Conservation (phyloP, 2,329 filamentous ascomycete species). For the Cladosporium halotolerans region DNA sequence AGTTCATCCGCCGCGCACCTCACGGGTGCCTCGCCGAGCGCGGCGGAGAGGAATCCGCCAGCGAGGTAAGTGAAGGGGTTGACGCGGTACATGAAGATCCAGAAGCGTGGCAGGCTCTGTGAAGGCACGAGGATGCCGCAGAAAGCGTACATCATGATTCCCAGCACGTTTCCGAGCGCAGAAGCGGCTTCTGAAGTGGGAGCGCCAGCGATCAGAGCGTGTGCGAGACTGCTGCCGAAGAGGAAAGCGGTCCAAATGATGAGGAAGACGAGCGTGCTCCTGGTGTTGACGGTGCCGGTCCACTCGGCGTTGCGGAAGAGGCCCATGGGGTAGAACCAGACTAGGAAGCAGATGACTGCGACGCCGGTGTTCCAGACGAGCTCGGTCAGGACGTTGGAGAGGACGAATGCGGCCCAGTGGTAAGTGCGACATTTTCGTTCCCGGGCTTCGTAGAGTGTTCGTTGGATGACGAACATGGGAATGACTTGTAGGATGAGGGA, state of each 20-base stretch:
- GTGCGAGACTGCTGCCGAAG: conserved; percentile 64
- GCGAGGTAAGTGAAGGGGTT: conserved; percentile 59
- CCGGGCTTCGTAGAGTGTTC: conserved; percentile 51
- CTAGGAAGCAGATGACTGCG: conserved; percentile 54
- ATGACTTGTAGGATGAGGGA: conserved; percentile 50
- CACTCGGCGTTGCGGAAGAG: conserved; percentile 39
- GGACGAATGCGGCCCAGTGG: conserved; percentile 65
- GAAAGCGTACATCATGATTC: conserved; percentile 38
- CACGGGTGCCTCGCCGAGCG: conserved; percentile 39
- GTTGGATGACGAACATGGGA: conserved; percentile 50
- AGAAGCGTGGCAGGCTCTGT: conserved; percentile 56
- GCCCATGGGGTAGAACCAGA: conserved; percentile 52
- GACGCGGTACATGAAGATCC: conserved; percentile 66
- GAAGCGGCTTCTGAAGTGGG: conserved; percentile 60
- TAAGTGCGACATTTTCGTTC: conserved; percentile 60
- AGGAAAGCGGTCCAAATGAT: conserved; percentile 59
- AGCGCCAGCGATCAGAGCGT: conserved; percentile 64
- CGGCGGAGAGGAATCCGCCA: conserved; percentile 29
- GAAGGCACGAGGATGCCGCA: conserved; percentile 54
- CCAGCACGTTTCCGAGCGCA: conserved; percentile 42
- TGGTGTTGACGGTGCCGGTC: conserved; percentile 36
- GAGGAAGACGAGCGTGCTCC: conserved; percentile 50
- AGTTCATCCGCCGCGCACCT: conserved; percentile 39
- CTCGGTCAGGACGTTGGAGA: conserved; percentile 63
- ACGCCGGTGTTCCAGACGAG: conserved; percentile 55